Evolutionary conservation across 768 basidiomycete genomes (phyloP).

Genomic region (Naematelia aurantialba): DNA sequence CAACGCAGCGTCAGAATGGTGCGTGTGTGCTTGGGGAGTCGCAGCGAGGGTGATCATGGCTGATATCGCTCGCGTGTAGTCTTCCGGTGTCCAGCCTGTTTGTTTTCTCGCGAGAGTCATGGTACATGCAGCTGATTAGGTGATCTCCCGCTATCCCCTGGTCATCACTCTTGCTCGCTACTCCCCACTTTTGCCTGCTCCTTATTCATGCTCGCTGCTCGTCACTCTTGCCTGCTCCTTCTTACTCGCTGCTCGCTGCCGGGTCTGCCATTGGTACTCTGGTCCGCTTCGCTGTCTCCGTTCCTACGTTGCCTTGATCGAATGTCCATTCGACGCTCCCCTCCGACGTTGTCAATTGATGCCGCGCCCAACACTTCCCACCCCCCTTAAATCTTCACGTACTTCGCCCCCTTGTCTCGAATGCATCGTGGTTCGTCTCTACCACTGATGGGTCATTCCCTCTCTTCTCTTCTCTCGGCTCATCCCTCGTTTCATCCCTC

Average conservation of each 20-base stretch:
- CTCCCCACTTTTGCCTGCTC: background rate
- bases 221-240: background rate
- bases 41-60: background rate
- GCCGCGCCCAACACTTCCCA: no score
- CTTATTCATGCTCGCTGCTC: background rate
- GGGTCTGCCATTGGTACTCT: no score
- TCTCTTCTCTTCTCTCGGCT: background rate
- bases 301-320: no score
- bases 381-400: no score
- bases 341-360: no score
- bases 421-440: no score
- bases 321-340: no score
- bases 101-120: background rate
- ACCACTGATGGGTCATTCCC: background rate
- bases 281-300: no score
- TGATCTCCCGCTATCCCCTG: background rate
- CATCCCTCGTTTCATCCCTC: background rate
- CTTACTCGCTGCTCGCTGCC: background rate
- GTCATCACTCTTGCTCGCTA: background rate
- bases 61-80: conserved; percentile 23
- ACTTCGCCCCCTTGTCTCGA: no score
- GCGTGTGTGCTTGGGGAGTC: conserved; percentile 1
- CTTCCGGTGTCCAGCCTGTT: conserved; percentile 48
- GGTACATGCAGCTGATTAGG: background rate
- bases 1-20: no score